phyloP scores from a whole-genome alignment of 805 yeast genomes.

The Sungouiozyma ichnusensis region DNA sequence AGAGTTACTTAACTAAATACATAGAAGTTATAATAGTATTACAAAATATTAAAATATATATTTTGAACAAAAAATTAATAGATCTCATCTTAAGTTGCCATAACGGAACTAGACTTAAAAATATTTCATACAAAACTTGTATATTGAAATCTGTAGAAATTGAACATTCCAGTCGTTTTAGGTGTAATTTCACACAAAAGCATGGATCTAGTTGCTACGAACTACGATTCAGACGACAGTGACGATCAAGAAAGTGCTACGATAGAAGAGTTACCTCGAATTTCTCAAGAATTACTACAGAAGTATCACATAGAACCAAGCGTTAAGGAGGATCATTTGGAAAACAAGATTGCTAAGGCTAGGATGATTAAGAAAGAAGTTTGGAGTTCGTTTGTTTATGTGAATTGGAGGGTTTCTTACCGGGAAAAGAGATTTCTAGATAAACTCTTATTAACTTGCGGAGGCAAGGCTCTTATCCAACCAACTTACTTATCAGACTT shows the following conservation, averaged over 20 bases:
- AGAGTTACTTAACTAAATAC: neutral
- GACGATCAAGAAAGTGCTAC: slow-evolving; percentile 7
- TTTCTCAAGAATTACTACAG: slow-evolving; percentile 14
- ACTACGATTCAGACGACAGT: slow-evolving; percentile 11
- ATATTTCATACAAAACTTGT: too few species aligned
- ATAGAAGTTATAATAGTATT: too few species aligned
- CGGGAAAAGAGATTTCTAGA: slow-evolving; percentile 11
- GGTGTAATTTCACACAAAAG: neutral
- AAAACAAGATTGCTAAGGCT: neutral
- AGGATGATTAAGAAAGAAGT: neutral
- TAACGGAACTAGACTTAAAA: too few species aligned
- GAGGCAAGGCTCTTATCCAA: slow-evolving; percentile 7
- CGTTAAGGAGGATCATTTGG: neutral
- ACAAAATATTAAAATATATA: too few species aligned
- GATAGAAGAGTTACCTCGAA: slow-evolving; percentile 7
- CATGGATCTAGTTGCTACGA: slow-evolving; percentile 13
- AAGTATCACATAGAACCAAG: slow-evolving; percentile 21
- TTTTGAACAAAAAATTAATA: too few species aligned
- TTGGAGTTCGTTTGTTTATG: slow-evolving; percentile 17
- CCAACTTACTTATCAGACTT: slow-evolving; percentile 18
- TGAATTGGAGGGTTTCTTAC: slow-evolving; percentile 18
- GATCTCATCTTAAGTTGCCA: too few species aligned
- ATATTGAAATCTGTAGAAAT: too few species aligned
- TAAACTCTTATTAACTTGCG: slow-evolving; percentile 6
- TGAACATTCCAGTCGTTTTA: too few species aligned